Conservation (phyloP, 2,329 filamentous ascomycete species). For the Geosmithia morbida region DNA sequence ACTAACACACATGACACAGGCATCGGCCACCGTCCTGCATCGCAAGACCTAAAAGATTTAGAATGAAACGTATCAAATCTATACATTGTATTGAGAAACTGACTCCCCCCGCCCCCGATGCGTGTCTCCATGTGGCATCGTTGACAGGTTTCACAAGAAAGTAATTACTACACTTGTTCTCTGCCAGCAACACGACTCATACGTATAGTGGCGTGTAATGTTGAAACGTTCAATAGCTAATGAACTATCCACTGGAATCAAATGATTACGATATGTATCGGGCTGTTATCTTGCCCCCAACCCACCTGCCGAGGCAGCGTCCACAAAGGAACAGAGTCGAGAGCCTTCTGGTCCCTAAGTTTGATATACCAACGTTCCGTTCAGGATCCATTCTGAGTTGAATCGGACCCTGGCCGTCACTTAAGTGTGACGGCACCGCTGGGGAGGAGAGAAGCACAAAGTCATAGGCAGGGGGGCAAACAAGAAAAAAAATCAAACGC, state of each 20-base stretch:
- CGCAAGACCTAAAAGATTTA: constrained; percentile 2
- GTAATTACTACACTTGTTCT: neutral
- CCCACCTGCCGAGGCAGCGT: constrained; percentile 14
- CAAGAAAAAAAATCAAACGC: neutral
- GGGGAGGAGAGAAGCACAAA: constrained; percentile 20
- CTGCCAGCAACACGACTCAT: neutral
- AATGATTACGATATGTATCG: neutral
- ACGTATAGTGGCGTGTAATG: neutral
- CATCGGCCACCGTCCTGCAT: constrained; percentile 4
- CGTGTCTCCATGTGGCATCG: too few species aligned
- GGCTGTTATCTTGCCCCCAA: constrained; percentile 23
- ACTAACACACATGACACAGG: constrained; percentile 1
- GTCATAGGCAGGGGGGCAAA: neutral
- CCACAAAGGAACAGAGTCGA: constrained; percentile 11
- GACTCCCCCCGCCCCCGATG: too few species aligned
- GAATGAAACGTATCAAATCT: neutral
- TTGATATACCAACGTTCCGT: constrained; percentile 69
- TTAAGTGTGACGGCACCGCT: constrained; percentile 54
- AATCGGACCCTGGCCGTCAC: constrained; percentile 59
- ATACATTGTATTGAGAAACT: neutral
- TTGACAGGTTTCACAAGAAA: too few species aligned
- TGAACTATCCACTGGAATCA: neutral
- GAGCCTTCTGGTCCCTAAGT: constrained; percentile 23
- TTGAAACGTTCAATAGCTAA: neutral
- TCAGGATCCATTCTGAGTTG: constrained; percentile 57